Base-by-base conservation (phyloP, 495 filamentous ascomycete genomes). In the Penicillium cosmopolitanum region DNA sequence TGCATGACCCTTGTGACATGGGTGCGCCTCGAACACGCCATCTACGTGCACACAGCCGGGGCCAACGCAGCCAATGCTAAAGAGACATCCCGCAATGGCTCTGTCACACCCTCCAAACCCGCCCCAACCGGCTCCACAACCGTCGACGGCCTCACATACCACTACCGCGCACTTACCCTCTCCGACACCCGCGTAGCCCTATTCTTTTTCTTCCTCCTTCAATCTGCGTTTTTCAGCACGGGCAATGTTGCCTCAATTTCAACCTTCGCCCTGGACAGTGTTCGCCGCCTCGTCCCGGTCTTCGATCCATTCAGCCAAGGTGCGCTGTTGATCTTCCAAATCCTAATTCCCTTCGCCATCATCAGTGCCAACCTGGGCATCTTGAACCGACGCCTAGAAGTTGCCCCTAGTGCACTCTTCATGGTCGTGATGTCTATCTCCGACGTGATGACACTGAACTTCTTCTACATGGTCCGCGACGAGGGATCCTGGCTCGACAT, bases 401-500 rank as follows among this genome's bases (percentile, higher is more conserved):
- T 98, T 0, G 89, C 91, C 5, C 90, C 89, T 21, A 84, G 82
- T 50, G 92, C 91, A 16, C 78, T 99, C 21, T 96, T 97, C 77
- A 97, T 97, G 91, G 73, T 96, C 1, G 92, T 96, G 44, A 96
- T 96, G 87, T 88, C 91, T 15, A 84, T 96, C 50, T 90, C 90
- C 51, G 96, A 99, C 72, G 85, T 97, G 47, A 80, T 98, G 66
- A 98, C 96, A 5, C 80, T 99, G 55, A 92, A 95, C 72, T 99
- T 99, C 81, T 99, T 99, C 74, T 99, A 89, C 83, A 88, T 96
- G 69, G 96, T 99, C 7, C 87, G 87, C 55, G 96, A 99, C 69
- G 93, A 98, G 70, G 95, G 96, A 0, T 92, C 87, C 36, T 99
- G 96, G 96, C 76, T 99, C 53, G 96, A 99, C 66, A 99, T 98